Percentiles rank a stretch among this genome's conserved stretches.
Conservation (phyloP, 2,329 filamentous ascomycete species). For the Tolypocladium ophioglossoides region DNA sequence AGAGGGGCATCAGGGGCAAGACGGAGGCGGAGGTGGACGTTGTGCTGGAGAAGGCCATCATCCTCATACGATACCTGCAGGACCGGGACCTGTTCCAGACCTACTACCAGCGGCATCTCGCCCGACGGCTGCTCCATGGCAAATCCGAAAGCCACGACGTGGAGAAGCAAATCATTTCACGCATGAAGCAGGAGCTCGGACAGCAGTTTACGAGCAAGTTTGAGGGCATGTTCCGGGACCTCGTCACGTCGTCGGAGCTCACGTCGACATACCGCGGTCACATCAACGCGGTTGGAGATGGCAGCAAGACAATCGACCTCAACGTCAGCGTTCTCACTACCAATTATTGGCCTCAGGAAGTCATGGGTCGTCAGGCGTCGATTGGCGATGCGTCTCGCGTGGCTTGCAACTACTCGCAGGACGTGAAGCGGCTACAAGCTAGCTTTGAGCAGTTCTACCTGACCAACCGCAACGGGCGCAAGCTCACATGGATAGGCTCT, state of each 20-base stretch:
- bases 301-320: slow-evolving; percentile 54
- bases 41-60: slow-evolving; percentile 81
- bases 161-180: slow-evolving; percentile 89
- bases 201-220: slow-evolving; percentile 89
- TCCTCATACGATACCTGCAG: slow-evolving; percentile 74
- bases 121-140: slow-evolving; percentile 73
- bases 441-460: slow-evolving; percentile 87
- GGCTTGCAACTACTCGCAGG: slow-evolving; percentile 60
- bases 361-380: slow-evolving; percentile 56
- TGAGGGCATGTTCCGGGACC: slow-evolving; percentile 97
- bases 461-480: slow-evolving; percentile 75
- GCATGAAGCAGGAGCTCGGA: slow-evolving; percentile 94
- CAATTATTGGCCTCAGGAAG: slow-evolving; percentile 90
- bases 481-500: slow-evolving; percentile 69
- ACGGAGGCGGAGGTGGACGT: slow-evolving; percentile 78
- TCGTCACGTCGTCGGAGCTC: slow-evolving; percentile 77
- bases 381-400: slow-evolving; percentile 31
- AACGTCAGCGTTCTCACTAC: slow-evolving; percentile 78
- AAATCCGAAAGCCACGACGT: slow-evolving; percentile 86
- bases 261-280: slow-evolving; percentile 67
- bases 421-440: slow-evolving; percentile 64
- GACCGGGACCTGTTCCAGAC: slow-evolving; percentile 94
- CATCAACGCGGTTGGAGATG: slow-evolving; percentile 40
- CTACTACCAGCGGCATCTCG: slow-evolving; percentile 97
- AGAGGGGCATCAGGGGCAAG: slow-evolving; percentile 87